Conservation (phyloP, 2,329 filamentous ascomycete species). For the Dactylellina cionopaga region DNA sequence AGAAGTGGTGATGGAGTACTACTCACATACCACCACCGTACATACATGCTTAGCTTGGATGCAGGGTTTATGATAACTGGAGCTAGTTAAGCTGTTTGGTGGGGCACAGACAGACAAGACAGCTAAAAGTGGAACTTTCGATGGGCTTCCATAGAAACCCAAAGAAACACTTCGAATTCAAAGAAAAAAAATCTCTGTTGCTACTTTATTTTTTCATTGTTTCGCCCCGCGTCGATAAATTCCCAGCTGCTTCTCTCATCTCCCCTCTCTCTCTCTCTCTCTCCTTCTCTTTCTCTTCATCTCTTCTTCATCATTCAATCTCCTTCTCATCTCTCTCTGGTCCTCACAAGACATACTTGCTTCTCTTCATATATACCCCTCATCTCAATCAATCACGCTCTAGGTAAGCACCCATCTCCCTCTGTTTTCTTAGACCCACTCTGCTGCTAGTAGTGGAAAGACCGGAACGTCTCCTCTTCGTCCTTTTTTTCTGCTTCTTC, state of each 20-base stretch:
- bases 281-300: slow-evolving; percentile 14
- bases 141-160: slow-evolving; percentile 52
- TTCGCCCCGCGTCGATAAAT: slow-evolving; percentile 46
- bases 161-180: slow-evolving; percentile 30
- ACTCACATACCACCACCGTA: background rate
- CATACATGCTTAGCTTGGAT: background rate
- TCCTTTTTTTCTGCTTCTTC: too few relatives aligned
- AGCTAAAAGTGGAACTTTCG: slow-evolving; percentile 43
- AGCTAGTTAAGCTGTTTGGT: slow-evolving; percentile 25
- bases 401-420: slow-evolving; percentile 4
- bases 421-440: too few relatives aligned
- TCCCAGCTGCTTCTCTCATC: slow-evolving; percentile 28
- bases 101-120: slow-evolving; percentile 37
- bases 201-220: too few relatives aligned
- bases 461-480: too few relatives aligned
- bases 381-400: background rate
- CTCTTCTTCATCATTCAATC: background rate
- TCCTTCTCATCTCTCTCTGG: slow-evolving; percentile 6
- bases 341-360: background rate
- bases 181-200: background rate
- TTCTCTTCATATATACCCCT: slow-evolving; percentile 32
- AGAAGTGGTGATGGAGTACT: background rate
- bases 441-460: too few relatives aligned
- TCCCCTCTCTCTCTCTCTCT: slow-evolving; percentile 21
- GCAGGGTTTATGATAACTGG: too few relatives aligned